A percentile compares a stretch with the other conserved stretches of the same genome.
These are phyloP conservation scores for Blastobotrys indianensis DNA, from an alignment of 1,139 yeast species.

Conservation along the genomic window DNA sequence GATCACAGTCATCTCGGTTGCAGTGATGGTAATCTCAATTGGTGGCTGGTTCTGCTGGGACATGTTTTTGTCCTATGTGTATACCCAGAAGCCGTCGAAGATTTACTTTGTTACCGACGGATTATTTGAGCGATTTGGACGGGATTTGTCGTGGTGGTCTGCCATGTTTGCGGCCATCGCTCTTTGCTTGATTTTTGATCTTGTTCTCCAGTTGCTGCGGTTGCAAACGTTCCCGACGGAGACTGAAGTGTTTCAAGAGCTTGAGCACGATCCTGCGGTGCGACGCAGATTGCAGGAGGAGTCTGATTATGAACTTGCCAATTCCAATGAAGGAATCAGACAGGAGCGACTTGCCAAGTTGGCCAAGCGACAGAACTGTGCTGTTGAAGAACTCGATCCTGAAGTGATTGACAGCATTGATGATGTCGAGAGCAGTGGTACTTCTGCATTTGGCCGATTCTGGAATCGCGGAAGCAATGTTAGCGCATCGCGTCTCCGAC, in stretches of 20 bases:
- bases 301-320: conserved; percentile 65
- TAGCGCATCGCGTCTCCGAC: conserved; percentile 46
- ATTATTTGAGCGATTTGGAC: conserved; percentile 64
- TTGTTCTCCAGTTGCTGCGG: conserved; percentile 53
- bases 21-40: conserved; percentile 65
- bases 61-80: conserved; percentile 63
- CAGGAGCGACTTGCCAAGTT: neutral
- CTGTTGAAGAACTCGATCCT: conserved; percentile 6
- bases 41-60: conserved; percentile 91
- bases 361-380: conserved; percentile 8
- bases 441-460: neutral
- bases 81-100: conserved; percentile 50
- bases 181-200: conserved; percentile 57
- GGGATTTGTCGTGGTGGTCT: conserved; percentile 83
- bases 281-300: conserved; percentile 66
- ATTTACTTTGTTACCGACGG: conserved; percentile 74
- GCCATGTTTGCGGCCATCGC: conserved; percentile 50
- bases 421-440: conserved; percentile 4
- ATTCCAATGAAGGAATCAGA: conserved; percentile 25
- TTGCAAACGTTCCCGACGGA: conserved; percentile 61
- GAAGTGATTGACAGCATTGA: conserved; percentile 51
- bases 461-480: neutral
- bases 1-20: conserved; percentile 65
- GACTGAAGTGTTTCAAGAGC: conserved; percentile 68
- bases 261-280: conserved; percentile 65